Evolutionary conservation across 1,284 basidiomycete genomes (phyloP), one percentile per base, ranked within the genome.

Genomic region (Pascua guehoae): DNA sequence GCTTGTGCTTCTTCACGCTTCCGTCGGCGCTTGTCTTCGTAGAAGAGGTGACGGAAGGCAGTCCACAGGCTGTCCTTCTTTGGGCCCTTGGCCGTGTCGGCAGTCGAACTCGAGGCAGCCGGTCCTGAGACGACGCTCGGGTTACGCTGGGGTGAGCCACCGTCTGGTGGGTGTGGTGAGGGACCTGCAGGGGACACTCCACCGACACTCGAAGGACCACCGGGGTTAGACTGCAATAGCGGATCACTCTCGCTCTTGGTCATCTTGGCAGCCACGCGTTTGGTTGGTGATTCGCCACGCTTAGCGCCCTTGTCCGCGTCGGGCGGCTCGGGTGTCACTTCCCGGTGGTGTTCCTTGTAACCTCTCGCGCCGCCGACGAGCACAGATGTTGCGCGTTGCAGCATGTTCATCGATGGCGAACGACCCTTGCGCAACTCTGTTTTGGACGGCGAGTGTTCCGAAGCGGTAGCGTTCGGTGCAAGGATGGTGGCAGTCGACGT

Each of bases 381-480:
- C 0, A 76, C 91, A 0, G 90, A 93, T 0, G 91, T 93, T 0
- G 91, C 92, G 8, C 92, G 85, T 66, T 95, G 92, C 80, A 96
- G 88, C 74, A 96, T 94, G 69, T 87, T 93, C 54, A 95, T 88
- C 56, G 91, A 93, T 7, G 88, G 88, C 1, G 88, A 85, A 8
- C 91, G 81, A 37, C 74, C 78, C 69, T 91, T 92, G 53, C 57
- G 61, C 32, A 60, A 62, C 18, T 57, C 59, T 24, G 64, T 61
- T 49, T 57, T 61, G 14, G 53, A 37, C 2, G 59, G 59, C 16
- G 70, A 68, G 45, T 60, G 51, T 44, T 53, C 61, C 46, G 40
- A 37, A 2, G 60, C 52, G 2, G 53, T 53, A 11, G 61, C 44
- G 14, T 37, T 45, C 37, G 50, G 43, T 4, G 43, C 50, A 2